Evolutionary conservation across 306 rosid species (phyloP).

Genomic region (Inga leiocalycina): DNA sequence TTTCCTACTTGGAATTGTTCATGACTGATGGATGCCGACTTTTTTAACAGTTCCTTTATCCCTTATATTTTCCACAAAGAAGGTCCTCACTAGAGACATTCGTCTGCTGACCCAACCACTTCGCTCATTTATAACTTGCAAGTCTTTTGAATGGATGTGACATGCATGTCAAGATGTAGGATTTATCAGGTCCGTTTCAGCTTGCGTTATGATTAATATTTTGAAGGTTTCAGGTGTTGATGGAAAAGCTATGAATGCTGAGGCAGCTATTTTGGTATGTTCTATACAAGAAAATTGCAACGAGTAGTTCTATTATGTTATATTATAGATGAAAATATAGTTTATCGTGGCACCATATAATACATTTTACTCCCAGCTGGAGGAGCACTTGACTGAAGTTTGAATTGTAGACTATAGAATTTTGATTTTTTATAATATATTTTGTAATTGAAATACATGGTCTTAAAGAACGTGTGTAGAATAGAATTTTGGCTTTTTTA

Average conservation of each 20-base stretch:
- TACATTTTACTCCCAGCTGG: background rate
- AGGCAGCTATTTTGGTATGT: too few relatives aligned
- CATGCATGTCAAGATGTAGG: background rate
- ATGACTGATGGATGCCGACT: conserved; percentile 24
- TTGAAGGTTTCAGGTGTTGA: conserved; percentile 73
- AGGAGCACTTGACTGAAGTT: background rate
- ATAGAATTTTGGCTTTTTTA: too few relatives aligned
- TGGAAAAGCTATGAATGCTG: conserved; percentile 43
- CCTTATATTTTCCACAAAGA: conserved; percentile 72
- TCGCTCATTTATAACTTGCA: conserved; percentile 80
- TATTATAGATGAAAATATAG: too few relatives aligned
- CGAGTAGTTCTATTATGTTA: too few relatives aligned
- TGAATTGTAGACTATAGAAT: too few relatives aligned
- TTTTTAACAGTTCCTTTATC: conserved; percentile 67
- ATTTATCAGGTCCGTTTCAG: background rate
- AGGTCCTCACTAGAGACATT: conserved; percentile 61
- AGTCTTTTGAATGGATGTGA: conserved; percentile 33
- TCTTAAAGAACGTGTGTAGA: too few relatives aligned
- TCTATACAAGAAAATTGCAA: too few relatives aligned
- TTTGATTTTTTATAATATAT: too few relatives aligned
- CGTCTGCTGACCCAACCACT: conserved; percentile 65
- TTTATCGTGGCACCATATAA: conserved; percentile 33
- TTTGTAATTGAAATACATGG: too few relatives aligned
- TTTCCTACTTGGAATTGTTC: conserved; percentile 6
- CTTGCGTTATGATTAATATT: conserved; percentile 18